Evolutionary conservation across 306 rosid species (phyloP).

Genomic region (Potentilla sterilis): DNA sequence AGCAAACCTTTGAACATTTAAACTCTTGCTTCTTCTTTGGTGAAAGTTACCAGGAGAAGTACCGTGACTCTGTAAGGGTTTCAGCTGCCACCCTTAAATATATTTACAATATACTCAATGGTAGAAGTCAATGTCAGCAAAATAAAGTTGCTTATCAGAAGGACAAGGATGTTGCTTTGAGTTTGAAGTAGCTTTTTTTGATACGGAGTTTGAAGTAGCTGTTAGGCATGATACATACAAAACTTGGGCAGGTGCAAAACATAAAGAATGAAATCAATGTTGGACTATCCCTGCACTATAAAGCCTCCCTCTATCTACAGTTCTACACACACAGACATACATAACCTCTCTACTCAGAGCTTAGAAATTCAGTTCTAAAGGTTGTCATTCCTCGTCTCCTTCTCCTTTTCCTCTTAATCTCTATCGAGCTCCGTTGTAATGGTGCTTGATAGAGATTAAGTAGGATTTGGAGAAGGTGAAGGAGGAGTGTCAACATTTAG

Average conservation of each 20-base stretch:
- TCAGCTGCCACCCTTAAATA: not conserved
- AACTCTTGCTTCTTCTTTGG: not conserved
- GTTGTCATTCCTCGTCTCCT: not conserved
- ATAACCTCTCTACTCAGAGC: not conserved
- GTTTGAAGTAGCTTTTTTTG: not conserved
- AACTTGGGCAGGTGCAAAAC: constrained; percentile 1
- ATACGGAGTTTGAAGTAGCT: not conserved
- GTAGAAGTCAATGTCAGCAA: not conserved
- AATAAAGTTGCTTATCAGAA: not conserved
- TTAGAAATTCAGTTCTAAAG: not conserved
- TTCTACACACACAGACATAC: not conserved
- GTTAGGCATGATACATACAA: not conserved
- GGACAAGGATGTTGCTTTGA: constrained; percentile 7
- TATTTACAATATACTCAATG: not conserved
- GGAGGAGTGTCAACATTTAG: not conserved
- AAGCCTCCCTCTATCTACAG: not conserved
- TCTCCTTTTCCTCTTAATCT: not conserved
- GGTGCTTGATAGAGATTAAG: constrained; percentile 7
- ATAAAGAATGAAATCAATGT: constrained; percentile 3
- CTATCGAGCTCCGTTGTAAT: not conserved
- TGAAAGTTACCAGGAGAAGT: not conserved
- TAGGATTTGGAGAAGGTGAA: constrained; percentile 4
- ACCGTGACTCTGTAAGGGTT: not conserved
- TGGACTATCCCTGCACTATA: not conserved
- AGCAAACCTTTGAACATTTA: not conserved